Conservation (phyloP, 306 rosid genomes). For the Aeschynomene evenia region DNA sequence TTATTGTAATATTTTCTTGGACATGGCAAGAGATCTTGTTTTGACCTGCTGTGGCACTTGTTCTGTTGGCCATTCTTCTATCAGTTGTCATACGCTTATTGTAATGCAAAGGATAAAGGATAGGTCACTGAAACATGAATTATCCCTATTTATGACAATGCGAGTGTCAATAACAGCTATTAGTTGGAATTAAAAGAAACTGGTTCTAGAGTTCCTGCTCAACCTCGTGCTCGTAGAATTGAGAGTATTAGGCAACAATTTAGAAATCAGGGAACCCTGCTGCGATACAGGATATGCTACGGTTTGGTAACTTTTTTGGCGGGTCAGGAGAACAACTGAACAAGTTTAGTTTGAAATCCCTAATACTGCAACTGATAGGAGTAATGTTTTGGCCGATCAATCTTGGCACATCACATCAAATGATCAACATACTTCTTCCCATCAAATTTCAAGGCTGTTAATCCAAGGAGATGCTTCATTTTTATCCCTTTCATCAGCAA, state of each 20-base stretch:
- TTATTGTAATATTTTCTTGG: slow-evolving; percentile 64
- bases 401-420: slow-evolving; percentile 22
- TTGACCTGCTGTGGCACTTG: slow-evolving; percentile 90
- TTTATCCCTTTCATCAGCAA: slow-evolving; percentile 46
- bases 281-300: slow-evolving; percentile 42
- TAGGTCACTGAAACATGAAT: slow-evolving; percentile 56
- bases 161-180: slow-evolving; percentile 14
- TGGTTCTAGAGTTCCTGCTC: slow-evolving; percentile 48
- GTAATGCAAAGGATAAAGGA: slow-evolving; percentile 57
- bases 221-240: slow-evolving; percentile 60
- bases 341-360: slow-evolving; percentile 22
- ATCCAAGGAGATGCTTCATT: slow-evolving; percentile 44
- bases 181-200: slow-evolving; percentile 31
- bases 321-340: slow-evolving; percentile 41
- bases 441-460: slow-evolving; percentile 43
- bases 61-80: slow-evolving; percentile 87
- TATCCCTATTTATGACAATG: slow-evolving; percentile 66
- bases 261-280: slow-evolving; percentile 33
- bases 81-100: slow-evolving; percentile 48
- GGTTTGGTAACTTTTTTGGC: slow-evolving; percentile 36
- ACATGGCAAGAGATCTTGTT: slow-evolving; percentile 62
- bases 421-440: slow-evolving; percentile 27
- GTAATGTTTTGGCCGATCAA: slow-evolving; percentile 18
- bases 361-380: slow-evolving; percentile 33
- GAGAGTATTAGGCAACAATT: slow-evolving; percentile 56